Base-by-base conservation (phyloP, 2,329 filamentous ascomycete species). In the Echinosphaeria canescens region DNA sequence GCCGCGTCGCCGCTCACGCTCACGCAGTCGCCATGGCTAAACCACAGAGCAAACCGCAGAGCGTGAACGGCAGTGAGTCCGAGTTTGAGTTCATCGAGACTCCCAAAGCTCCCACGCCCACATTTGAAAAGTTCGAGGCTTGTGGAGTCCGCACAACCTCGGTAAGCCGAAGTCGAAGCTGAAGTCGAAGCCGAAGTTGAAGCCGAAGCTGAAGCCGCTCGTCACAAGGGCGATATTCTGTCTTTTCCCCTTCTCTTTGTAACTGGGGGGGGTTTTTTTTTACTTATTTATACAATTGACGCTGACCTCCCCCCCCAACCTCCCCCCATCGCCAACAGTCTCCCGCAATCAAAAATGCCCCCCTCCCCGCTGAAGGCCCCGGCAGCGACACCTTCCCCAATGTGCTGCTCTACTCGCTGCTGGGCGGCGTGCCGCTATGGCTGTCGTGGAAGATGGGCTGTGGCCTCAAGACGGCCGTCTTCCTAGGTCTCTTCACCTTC, bases 351-450 rank as follows among this genome's bases (percentile, higher is more conserved):
- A 79, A 90, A 48, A 95, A 95, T 68, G 79, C 73, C 26, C 82
- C 88, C 36, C 69, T 95, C 23, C 88, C 88, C 20, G 85, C 84
- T 36, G 88, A 98, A 49, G 79, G 70, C 27, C 57, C 81, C 27
- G 78, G 82, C 36, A 71, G 65, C 49, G 81, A 91, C 38, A 72
- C 59, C 51, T 98, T 95, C 70, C 84, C 75, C 54, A 91, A 88
- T 55, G 54, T 60, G 39, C 53, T 75, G 40, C 71, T 95, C 38
- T 59, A 80, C 48, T 60, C 63, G 38, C 49, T 85, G 34, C 49
- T 92, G 33, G 48, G 68, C 33, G 50, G 67, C 31, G 60, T 90
- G 23, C 85, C 88, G 15, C 69, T 62, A 48, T 95, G 78, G 53
- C 43, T 91, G 31, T 69, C 79, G 35, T 84, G 78, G 57, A 81